These are phyloP conservation scores for Gomphus bonarii DNA, from an alignment of 1,284 basidiomycete genomes.

Conservation along the genomic window DNA sequence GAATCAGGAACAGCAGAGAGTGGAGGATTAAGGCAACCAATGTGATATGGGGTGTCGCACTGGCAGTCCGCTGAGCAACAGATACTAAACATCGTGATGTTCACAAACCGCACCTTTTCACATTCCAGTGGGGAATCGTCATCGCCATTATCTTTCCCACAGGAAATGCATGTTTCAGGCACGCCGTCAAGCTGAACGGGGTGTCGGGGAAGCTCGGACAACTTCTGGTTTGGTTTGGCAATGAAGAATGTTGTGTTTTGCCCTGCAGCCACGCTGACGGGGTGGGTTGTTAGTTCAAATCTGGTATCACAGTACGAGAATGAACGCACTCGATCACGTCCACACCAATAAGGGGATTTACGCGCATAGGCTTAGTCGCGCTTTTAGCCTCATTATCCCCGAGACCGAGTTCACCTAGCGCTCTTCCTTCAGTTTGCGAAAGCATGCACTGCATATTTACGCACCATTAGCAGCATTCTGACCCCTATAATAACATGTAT, in stretches of 20 bases:
- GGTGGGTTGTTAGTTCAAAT: not conserved
- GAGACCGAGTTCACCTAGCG: slow-evolving; percentile 62
- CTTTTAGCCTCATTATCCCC: slow-evolving; percentile 77
- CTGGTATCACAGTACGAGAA: not conserved
- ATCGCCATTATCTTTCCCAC: slow-evolving; percentile 56
- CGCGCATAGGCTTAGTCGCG: slow-evolving; percentile 72
- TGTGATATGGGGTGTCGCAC: slow-evolving; percentile 88
- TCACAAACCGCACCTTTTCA: slow-evolving; percentile 55
- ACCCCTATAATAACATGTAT: slow-evolving; percentile 28
- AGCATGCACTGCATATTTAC: slow-evolving; percentile 4
- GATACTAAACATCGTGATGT: not conserved
- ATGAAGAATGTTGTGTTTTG: slow-evolving; percentile 83
- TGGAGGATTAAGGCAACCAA: slow-evolving; percentile 73
- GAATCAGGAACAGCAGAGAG: slow-evolving; percentile 73
- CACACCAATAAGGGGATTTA: slow-evolving; percentile 63
- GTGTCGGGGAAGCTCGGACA: slow-evolving; percentile 66
- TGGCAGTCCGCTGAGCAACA: slow-evolving; percentile 21
- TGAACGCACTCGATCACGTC: slow-evolving; percentile 64
- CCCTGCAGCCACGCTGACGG: slow-evolving; percentile 65
- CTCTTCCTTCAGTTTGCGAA: not conserved
- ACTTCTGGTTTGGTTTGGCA: slow-evolving; percentile 55
- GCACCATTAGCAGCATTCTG: slow-evolving; percentile 71
- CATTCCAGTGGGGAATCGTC: slow-evolving; percentile 69
- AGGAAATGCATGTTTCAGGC: slow-evolving; percentile 63
- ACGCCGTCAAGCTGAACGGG: slow-evolving; percentile 56